These are phyloP conservation scores for Entomortierella parvispora DNA, from an alignment of 192 early-diverging fungal species.

Conservation along the genomic window DNA sequence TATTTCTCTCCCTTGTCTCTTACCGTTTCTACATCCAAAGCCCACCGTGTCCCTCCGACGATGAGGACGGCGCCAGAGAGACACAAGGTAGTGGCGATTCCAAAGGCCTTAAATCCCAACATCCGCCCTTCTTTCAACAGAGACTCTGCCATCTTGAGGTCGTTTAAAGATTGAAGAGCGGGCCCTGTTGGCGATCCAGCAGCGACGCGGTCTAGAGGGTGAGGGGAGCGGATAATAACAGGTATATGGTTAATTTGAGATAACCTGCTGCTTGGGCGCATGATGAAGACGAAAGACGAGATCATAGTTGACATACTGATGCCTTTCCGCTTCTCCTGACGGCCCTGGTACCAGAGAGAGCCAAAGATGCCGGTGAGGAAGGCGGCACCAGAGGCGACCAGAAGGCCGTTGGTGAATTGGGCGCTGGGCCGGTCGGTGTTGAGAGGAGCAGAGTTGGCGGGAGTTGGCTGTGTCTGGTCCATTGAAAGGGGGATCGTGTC, in stretches of 20 bases:
- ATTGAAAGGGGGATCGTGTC: too few species aligned
- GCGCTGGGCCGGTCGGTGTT: slow-evolving; percentile 8
- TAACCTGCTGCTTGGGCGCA: not conserved
- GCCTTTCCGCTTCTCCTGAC: slow-evolving; percentile 37
- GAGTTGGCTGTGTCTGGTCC: too few species aligned
- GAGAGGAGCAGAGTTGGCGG: not conserved
- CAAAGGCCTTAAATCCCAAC: slow-evolving; percentile 47
- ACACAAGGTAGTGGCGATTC: slow-evolving; percentile 39
- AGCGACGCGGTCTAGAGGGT: slow-evolving; percentile 14
- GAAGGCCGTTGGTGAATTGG: slow-evolving; percentile 46
- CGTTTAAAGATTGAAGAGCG: slow-evolving; percentile 24
- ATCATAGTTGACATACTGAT: slow-evolving; percentile 30
- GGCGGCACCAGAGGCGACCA: slow-evolving; percentile 40
- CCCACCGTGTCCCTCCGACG: slow-evolving; percentile 44
- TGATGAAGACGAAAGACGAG: too few species aligned
- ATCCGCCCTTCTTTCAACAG: slow-evolving; percentile 43
- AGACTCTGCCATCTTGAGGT: slow-evolving; percentile 36
- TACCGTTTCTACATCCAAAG: slow-evolving; percentile 48
- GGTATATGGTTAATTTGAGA: not conserved
- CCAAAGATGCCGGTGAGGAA: slow-evolving; percentile 49
- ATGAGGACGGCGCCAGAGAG: slow-evolving; percentile 37
- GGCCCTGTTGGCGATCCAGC: slow-evolving; percentile 17
- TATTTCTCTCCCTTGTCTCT: too few species aligned
- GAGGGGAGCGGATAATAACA: too few species aligned
- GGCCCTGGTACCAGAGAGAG: slow-evolving; percentile 43